phyloP scores from a whole-genome alignment of 2,329 filamentous ascomycete genomes.

The Trichothecium sympodiale region DNA sequence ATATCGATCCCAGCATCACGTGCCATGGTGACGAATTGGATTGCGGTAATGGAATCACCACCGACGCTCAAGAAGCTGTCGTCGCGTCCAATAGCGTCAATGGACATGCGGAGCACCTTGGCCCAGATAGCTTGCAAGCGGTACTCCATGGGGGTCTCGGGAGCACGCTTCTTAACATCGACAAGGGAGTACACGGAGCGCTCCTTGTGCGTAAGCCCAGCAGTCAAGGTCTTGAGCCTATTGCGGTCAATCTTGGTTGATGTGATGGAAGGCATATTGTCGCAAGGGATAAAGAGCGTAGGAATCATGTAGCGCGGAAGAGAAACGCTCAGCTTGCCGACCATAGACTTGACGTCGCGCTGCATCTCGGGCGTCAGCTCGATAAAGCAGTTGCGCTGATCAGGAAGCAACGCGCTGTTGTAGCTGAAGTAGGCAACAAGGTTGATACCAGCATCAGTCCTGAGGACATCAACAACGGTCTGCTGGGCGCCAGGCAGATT shows the following conservation, averaged over 20 bases:
- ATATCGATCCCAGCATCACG: slow-evolving; percentile 7
- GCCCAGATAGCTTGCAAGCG: slow-evolving; percentile 1
- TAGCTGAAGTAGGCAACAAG: neutral
- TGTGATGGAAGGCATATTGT: slow-evolving; percentile 9
- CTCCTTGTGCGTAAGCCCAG: neutral
- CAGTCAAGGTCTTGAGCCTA: neutral
- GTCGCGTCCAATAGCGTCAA: slow-evolving; percentile 3
- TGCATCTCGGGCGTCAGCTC: slow-evolving; percentile 4
- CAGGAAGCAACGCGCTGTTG: slow-evolving; percentile 1
- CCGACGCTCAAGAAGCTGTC: slow-evolving; percentile 7
- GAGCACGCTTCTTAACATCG: neutral
- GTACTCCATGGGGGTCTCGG: neutral
- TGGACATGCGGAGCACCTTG: slow-evolving; percentile 1
- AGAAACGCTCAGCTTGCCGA: slow-evolving; percentile 4
- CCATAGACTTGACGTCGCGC: slow-evolving; percentile 7
- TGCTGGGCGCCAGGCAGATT: neutral
- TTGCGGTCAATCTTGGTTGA: slow-evolving; percentile 7
- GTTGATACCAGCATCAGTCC: neutral
- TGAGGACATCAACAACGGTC: slow-evolving; percentile 1
- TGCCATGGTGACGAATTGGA: slow-evolving; percentile 5
- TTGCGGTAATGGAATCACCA: slow-evolving; percentile 11
- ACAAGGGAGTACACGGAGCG: neutral
- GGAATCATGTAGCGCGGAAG: slow-evolving; percentile 11
- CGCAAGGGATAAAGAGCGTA: slow-evolving; percentile 9
- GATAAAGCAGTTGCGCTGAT: slow-evolving; percentile 5